Base-by-base conservation (phyloP, 495 filamentous ascomycete genomes). In the Neurospora sp. region DNA sequence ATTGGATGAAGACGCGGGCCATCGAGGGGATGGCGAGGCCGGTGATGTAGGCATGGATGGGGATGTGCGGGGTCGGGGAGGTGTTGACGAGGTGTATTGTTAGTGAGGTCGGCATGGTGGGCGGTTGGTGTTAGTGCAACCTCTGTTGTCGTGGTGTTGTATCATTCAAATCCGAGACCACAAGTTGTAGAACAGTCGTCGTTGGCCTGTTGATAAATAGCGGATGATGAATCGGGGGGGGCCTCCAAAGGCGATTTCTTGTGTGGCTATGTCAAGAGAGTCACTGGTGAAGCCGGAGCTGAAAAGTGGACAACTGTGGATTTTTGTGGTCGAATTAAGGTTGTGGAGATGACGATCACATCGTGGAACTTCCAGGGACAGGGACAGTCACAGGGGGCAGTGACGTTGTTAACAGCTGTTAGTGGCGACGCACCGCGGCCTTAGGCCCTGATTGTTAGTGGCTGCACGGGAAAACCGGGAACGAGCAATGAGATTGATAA, bases 31-130 rank as follows among this genome's bases (percentile, higher is more conserved):
- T 76, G 37, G 84, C 81, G 37, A 85, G 78, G 8, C 84, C 84
- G 27, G 83, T 85, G 77, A 85, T 83, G 74, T 82, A 85, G 20
- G 83, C 80, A 48, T 78, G 82, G 5, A 83, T 76, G 11, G 54
- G 54, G 14, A 66, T 66, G 27, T 66, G 54, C 54, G 14, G 81
- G 78, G 27, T 78, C 72, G 71, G 81, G 81, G 27, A 76, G 77
- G 73, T 62, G 54, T 85, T 85, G 69, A 78, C 75, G 3, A 85
- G 76, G 35, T 81, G 80, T 71, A 85, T 77, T 38, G 78, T 76
- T 20, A 85, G 74, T 10, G 83, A 82, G 71, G 77, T 59, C 12
- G 84, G 84, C 83, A 85, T 85, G 37, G 70, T 72, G 74, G 35
- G 66, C 14, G 10, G 46, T 27, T 54, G 42, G 8, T 20, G 42